Conservation (phyloP, 148 eudicot species). For the Pharnaceum exiguum region DNA sequence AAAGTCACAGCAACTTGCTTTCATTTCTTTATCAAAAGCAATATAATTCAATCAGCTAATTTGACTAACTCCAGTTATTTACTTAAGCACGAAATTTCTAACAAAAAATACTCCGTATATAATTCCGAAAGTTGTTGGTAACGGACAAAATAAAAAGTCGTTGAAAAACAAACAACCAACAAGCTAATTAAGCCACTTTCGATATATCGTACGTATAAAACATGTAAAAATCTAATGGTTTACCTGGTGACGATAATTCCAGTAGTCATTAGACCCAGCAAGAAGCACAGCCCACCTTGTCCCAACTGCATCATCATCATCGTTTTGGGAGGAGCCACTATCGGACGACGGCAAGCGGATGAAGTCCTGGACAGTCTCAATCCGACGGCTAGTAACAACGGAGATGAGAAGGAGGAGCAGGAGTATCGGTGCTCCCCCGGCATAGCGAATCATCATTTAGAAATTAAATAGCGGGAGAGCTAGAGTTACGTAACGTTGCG, state of each 20-base stretch:
- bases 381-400: slow-evolving; percentile 24
- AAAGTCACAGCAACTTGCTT: too few relatives aligned
- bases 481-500: too few relatives aligned
- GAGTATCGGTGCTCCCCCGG: slow-evolving; percentile 3
- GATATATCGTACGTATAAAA: not conserved
- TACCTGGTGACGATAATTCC: slow-evolving; percentile 99
- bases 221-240: not conserved
- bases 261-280: slow-evolving; percentile 92
- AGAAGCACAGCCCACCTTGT: slow-evolving; percentile 89
- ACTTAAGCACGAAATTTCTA: too few relatives aligned
- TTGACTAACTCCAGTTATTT: too few relatives aligned
- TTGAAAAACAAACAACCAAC: not conserved
- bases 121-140: too few relatives aligned
- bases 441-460: slow-evolving; percentile 21
- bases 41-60: too few relatives aligned
- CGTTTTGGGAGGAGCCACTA: slow-evolving; percentile 11
- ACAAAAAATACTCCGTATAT: too few relatives aligned
- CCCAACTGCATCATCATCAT: slow-evolving; percentile 34
- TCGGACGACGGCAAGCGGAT: slow-evolving; percentile 26
- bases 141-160: too few relatives aligned
- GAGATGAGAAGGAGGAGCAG: slow-evolving; percentile 2
- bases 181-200: not conserved
- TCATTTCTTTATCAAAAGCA: too few relatives aligned
- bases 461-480: too few relatives aligned
- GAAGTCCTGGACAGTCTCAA: slow-evolving; percentile 25